Base-by-base conservation (phyloP, 1,139 yeast genomes). In the Blastobotrys persicus region DNA sequence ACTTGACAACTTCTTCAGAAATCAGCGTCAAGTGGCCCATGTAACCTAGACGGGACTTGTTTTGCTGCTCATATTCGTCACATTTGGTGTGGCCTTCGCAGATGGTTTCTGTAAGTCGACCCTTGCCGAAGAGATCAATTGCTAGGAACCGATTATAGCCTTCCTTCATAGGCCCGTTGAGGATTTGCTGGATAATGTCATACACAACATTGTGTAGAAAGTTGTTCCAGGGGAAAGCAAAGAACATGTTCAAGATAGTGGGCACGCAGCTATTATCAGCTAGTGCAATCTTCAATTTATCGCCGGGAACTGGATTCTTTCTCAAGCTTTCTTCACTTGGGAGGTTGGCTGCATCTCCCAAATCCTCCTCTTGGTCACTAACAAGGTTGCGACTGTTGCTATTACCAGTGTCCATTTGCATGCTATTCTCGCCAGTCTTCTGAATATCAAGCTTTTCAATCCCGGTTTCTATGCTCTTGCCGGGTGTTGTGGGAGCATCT, bases 21-120 rank as follows among this genome's bases (percentile, higher is more conserved):
- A 94, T 91, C 56, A 92, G 75, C 0, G 97, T 92, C 64, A 92
- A 75, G 68, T 92, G 98, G 26, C 99, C 99, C 95, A 92, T 94
- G 67, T 86, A 94, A 1, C 98, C 99, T 52, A 91, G 74, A 57
- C 97, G 78, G 55, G 88, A 77, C 49, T 81, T 80, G 48, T 74
- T 72, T 45, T 68, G 71, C 52, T 71, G 71, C 64, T 82, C 86
- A 65, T 86, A 86, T 49, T 80, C 81, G 50, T 80, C 80, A 58
- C 96, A 89, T 52, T 78, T 74, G 56, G 76, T 72, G 66, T 92
- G 96, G 6, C 98, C 98, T 51, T 83, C 81, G 48, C 91, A 80
- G 49, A 92, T 89, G 48, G 84, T 77, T 59, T 81, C 79, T 19
- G 92, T 87, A 51, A 94, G 84, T 45, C 82, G 76, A 38, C 91